Conservation (phyloP, 1,284 basidiomycete genomes). For the Pulveroboletus sp. region DNA sequence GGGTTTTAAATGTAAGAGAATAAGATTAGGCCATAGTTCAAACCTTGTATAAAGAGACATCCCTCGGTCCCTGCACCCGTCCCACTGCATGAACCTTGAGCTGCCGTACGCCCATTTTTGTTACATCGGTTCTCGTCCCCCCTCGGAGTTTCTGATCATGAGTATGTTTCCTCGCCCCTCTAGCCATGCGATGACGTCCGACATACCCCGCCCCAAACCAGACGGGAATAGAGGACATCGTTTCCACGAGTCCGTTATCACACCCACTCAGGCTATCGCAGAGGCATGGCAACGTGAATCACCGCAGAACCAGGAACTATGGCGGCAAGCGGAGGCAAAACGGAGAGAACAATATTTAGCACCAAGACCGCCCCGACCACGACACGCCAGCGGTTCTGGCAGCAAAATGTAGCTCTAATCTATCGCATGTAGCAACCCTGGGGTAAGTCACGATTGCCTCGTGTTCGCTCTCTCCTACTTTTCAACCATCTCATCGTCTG, state of each 20-base stretch:
- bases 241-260: conserved; percentile 39
- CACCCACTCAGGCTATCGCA: conserved; percentile 62
- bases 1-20: conserved; percentile 30
- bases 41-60: conserved; percentile 39
- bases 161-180: conserved; percentile 27
- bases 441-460: conserved; percentile 10
- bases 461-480: neutral
- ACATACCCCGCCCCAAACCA: conserved; percentile 40
- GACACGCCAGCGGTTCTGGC: conserved; percentile 35
- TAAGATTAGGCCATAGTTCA: conserved; percentile 30
- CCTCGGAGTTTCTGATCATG: conserved; percentile 31
- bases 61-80: conserved; percentile 32
- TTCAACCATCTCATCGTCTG: conserved; percentile 7
- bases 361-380: conserved; percentile 34
- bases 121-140: conserved; percentile 24
- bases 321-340: conserved; percentile 56
- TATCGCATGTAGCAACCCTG: conserved; percentile 13
- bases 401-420: conserved; percentile 46
- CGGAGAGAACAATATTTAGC: conserved; percentile 43
- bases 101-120: conserved; percentile 40
- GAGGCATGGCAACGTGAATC: conserved; percentile 66
- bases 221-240: conserved; percentile 35
- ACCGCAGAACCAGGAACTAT: conserved; percentile 54
- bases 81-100: conserved; percentile 37
- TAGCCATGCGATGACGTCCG: conserved; percentile 48